phyloP scores from a whole-genome alignment of 2,329 filamentous ascomycete species.

The Fusarium sp. region DNA sequence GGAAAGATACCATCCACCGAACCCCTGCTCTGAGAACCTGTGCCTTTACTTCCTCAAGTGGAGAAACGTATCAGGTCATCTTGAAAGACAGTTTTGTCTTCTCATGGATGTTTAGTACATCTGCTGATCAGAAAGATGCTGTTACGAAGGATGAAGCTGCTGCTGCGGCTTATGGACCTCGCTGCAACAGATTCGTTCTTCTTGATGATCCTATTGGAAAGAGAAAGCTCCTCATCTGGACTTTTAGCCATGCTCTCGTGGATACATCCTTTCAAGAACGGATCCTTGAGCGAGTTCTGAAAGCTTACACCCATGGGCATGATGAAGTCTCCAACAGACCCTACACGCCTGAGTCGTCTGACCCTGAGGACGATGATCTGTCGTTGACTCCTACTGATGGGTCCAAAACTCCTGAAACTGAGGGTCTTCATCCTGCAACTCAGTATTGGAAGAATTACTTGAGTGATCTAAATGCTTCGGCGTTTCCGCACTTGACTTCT shows the following conservation, averaged over 20 bases:
- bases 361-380: not conserved
- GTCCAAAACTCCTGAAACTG: not conserved
- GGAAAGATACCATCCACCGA: not conserved
- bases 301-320: not conserved
- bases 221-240: constrained; percentile 2
- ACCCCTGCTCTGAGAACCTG: constrained; percentile 1
- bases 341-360: not conserved
- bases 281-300: not conserved
- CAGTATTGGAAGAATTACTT: not conserved
- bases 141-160: constrained; percentile 9
- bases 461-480: not conserved
- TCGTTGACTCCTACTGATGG: not conserved
- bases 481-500: not conserved
- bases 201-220: not conserved
- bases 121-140: not conserved
- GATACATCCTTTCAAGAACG: not conserved
- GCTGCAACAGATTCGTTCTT: constrained; percentile 12
- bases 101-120: constrained; percentile 6
- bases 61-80: not conserved
- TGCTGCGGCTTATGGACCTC: not conserved
- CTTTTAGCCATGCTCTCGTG: not conserved
- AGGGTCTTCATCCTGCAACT: not conserved
- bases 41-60: not conserved
- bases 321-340: not conserved
- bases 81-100: constrained; percentile 9